phyloP scores from a whole-genome alignment of 441 rosid species.

The Arabidopsis lyrata region DNA sequence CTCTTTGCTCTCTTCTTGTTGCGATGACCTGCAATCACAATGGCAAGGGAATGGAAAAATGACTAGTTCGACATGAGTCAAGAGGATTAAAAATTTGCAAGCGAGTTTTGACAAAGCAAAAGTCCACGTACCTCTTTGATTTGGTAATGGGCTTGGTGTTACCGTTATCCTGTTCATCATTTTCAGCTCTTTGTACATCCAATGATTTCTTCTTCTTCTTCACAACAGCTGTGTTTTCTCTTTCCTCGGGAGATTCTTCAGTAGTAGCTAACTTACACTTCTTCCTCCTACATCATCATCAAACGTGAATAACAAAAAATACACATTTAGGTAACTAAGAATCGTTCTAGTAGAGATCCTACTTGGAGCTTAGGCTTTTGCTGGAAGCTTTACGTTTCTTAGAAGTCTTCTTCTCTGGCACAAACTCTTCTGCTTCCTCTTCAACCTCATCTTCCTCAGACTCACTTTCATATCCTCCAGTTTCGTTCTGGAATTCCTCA shows the following conservation, averaged over 20 bases:
- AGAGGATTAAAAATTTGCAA: background rate
- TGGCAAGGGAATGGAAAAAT: slow-evolving; percentile 29
- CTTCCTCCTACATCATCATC: slow-evolving; percentile 59
- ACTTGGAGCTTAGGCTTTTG: slow-evolving; percentile 67
- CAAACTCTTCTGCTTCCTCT: slow-evolving; percentile 46
- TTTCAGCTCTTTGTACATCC: slow-evolving; percentile 39
- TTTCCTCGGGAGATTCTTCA: slow-evolving; percentile 52
- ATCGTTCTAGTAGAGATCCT: slow-evolving; percentile 36
- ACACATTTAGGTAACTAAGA: slow-evolving; percentile 17
- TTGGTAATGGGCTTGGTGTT: slow-evolving; percentile 33
- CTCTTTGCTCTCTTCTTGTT: slow-evolving; percentile 55
- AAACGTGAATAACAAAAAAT: slow-evolving; percentile 15
- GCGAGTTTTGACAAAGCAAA: slow-evolving; percentile 27
- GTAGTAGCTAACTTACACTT: slow-evolving; percentile 57
- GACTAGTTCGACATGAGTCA: background rate
- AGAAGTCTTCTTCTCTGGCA: slow-evolving; percentile 47
- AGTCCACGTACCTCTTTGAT: slow-evolving; percentile 46
- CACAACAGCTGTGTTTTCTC: slow-evolving; percentile 35
- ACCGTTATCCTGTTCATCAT: slow-evolving; percentile 42
- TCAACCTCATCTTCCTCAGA: slow-evolving; percentile 52
- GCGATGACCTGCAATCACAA: slow-evolving; percentile 49
- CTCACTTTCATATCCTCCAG: slow-evolving; percentile 71
- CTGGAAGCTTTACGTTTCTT: slow-evolving; percentile 82
- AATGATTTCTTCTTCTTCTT: slow-evolving; percentile 29
- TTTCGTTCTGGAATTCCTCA: slow-evolving; percentile 74